phyloP scores from a whole-genome alignment of 805 yeast genomes.

The Yarrowia yakushimensis region DNA sequence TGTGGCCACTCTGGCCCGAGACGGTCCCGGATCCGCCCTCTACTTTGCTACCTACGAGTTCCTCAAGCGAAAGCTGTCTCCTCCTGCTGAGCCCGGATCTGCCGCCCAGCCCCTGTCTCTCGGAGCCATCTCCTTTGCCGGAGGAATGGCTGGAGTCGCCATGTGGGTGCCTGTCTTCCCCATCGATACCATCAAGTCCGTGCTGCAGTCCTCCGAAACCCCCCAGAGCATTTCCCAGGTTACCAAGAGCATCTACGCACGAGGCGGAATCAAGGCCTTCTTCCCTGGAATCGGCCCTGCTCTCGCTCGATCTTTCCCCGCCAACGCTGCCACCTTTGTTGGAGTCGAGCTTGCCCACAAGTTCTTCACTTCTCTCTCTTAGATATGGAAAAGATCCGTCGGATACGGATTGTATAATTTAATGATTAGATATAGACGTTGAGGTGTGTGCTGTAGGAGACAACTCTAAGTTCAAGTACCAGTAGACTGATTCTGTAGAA shows the following conservation, averaged over 20 bases:
- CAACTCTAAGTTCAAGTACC: too few species aligned
- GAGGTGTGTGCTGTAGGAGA: too few species aligned
- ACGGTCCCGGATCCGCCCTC: constrained; percentile 95
- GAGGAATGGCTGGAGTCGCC: constrained; percentile 93
- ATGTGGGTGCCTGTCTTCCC: constrained; percentile 98
- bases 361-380: constrained; percentile 32
- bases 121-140: constrained; percentile 77
- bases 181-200: constrained; percentile 86
- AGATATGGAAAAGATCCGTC: not conserved
- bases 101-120: constrained; percentile 61
- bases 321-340: constrained; percentile 97
- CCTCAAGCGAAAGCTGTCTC: constrained; percentile 60
- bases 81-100: constrained; percentile 37
- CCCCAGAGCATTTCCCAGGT: constrained; percentile 56
- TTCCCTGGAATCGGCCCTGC: constrained; percentile 99
- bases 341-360: constrained; percentile 81
- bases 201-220: constrained; percentile 63
- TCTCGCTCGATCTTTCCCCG: constrained; percentile 89
- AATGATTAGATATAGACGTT: not conserved
- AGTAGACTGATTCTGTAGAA: too few species aligned
- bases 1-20: constrained; percentile 87
- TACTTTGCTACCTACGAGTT: constrained; percentile 93
- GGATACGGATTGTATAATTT: not conserved
- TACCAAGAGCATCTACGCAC: constrained; percentile 61
- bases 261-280: constrained; percentile 83